Evolutionary conservation across 768 basidiomycete genomes (phyloP).

Genomic region (Cystofilobasidium bisporidii): DNA sequence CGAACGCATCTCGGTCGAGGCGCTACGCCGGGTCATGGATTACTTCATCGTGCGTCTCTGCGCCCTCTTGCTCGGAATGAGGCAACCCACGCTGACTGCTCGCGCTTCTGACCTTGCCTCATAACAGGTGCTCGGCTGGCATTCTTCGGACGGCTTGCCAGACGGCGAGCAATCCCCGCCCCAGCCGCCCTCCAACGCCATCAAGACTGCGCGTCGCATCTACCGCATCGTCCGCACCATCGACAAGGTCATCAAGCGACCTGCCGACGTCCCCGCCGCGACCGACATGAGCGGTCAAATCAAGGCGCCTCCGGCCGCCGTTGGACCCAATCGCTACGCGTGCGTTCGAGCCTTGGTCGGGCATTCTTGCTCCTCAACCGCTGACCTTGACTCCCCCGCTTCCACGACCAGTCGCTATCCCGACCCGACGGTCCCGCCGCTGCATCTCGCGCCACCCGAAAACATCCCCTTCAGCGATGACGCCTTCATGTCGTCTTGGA

Average conservation of each 20-base stretch:
- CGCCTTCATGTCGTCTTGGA: conserved; percentile 12
- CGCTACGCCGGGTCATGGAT: conserved; percentile 14
- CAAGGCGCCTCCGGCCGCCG: too few species aligned
- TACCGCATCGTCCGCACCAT: conserved; percentile 20
- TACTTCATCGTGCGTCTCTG: conserved; percentile 14
- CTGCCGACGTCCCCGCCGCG: background rate
- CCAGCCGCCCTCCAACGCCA: conserved; percentile 12
- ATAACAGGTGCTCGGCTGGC: conserved; percentile 17
- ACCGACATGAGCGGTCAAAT: background rate
- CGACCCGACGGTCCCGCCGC: conserved; percentile 20
- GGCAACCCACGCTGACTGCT: too few species aligned
- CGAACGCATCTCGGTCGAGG: background rate
- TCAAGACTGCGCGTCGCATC: conserved; percentile 15
- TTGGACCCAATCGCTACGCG: background rate
- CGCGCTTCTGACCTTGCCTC: background rate
- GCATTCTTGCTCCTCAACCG: too few species aligned
- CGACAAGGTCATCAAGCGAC: conserved; percentile 23
- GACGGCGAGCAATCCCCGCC: background rate
- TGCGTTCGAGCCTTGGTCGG: background rate
- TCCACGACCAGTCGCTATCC: conserved; percentile 9
- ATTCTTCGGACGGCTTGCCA: conserved; percentile 1
- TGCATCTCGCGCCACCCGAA: conserved; percentile 5
- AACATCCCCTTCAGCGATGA: conserved; percentile 19
- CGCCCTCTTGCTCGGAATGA: background rate
- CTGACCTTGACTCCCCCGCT: background rate